phyloP scores from a whole-genome alignment of 768 basidiomycete genomes.

The Rhodotorula taiwanensis region DNA sequence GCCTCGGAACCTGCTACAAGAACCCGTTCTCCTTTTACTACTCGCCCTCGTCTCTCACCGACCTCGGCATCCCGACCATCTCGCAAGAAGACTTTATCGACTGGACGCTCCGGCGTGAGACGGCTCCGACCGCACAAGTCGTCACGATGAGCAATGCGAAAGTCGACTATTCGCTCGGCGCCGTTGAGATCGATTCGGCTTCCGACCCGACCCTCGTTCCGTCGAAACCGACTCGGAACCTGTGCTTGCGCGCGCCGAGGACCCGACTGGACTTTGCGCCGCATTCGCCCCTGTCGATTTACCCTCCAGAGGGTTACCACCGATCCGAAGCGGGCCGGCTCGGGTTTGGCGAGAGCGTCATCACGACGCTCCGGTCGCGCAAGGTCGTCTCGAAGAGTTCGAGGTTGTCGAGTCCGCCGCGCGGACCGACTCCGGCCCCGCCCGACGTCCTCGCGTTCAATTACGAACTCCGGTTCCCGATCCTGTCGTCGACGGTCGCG shows the following conservation, averaged over 20 bases:
- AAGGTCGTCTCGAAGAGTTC: conserved; percentile 32
- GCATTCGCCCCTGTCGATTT: conserved; percentile 36
- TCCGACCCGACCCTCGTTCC: conserved; percentile 37
- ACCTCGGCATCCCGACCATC: conserved; percentile 43
- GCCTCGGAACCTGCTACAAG: conserved; percentile 53
- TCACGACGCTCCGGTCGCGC: conserved; percentile 37
- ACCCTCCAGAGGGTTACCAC: conserved; percentile 39
- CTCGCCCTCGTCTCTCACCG: conserved; percentile 40
- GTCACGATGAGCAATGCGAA: conserved; percentile 44
- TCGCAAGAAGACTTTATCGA: conserved; percentile 47
- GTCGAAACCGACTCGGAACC: conserved; percentile 36
- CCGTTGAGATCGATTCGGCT: conserved; percentile 39
- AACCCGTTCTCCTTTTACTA: conserved; percentile 55
- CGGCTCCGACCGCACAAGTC: conserved; percentile 45
- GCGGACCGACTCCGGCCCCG: conserved; percentile 17
- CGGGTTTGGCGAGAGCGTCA: conserved; percentile 39
- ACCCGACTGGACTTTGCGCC: conserved; percentile 38
- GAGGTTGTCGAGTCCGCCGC: background rate
- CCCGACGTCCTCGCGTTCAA: conserved; percentile 53
- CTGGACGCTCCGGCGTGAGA: conserved; percentile 45
- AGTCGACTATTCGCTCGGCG: conserved; percentile 23
- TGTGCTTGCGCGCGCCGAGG: conserved; percentile 39
- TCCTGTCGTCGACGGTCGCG: conserved; percentile 45
- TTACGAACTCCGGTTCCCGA: conserved; percentile 53
- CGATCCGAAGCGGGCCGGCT: conserved; percentile 22